Base-by-base conservation (phyloP, 2,329 filamentous ascomycete species). In the Colletotrichum orchidophilum region DNA sequence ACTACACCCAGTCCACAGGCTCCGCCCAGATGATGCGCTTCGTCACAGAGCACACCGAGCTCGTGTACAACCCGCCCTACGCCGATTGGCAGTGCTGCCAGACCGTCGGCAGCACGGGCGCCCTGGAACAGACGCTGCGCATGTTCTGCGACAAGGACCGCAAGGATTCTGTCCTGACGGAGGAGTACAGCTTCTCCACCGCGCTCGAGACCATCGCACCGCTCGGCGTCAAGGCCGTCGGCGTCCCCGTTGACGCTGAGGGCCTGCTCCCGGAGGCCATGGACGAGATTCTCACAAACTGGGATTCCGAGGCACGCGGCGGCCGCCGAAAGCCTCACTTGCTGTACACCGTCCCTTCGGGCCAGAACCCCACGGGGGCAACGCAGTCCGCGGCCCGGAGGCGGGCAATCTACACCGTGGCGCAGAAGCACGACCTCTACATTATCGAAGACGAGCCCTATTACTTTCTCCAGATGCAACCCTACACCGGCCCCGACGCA, bases 361-460 rank as follows among this genome's bases (percentile, higher is more conserved):
- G 95, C 1, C 94, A 97, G 83, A 97, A 98, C 80, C 95, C 95
- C 0, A 97, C 95, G 0, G 95, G 95, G 9, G 92, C 94, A 12
- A 97, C 95, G 3, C 93, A 96, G 80, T 87, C 91, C 50, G 80
- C 82, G 5, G 85, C 90, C 78, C 87, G 95, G 67, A 87, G 95
- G 63, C 86, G 86, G 74, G 92, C 90, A 26, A 86, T 97, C 55
- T 97, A 97, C 82, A 85, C 85, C 42, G 87, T 97, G 15, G 93
- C 92, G 35, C 92, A 92, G 79, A 94, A 94, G 83, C 94, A 97
- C 81, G 93, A 97, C 78, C 78, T 97, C 50, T 93, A 90, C 83
- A 95, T 98, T 78, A 84, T 97, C 75, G 95, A 98, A 83, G 95
- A 97, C 79, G 95, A 97, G 80, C 95, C 95, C 1, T 97, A 97